A percentile compares a stretch with the other conserved stretches of the same genome.
Conservation (phyloP, 768 basidiomycete species). For the Russula sp. region DNA sequence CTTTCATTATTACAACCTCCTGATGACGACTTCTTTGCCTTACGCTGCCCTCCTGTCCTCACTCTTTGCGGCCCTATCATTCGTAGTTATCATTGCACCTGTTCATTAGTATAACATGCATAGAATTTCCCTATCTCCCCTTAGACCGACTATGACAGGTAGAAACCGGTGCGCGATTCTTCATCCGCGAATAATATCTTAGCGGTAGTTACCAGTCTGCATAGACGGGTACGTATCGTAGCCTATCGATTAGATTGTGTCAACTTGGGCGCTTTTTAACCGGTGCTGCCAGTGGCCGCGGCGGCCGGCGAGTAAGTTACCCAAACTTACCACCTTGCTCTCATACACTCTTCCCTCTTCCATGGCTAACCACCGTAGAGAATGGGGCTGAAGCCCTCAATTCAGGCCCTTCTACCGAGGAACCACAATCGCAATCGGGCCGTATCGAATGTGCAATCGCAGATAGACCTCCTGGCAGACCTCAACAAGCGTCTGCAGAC, state of each 20-base stretch:
- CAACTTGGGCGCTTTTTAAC: not conserved
- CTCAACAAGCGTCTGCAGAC: conserved; percentile 26
- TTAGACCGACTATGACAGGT: not conserved
- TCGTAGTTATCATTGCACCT: conserved; percentile 22
- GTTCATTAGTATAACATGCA: conserved; percentile 26
- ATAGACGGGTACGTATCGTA: too few species aligned
- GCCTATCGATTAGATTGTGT: too few species aligned
- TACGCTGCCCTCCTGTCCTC: conserved; percentile 7
- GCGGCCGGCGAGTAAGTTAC: too few species aligned
- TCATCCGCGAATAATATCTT: not conserved
- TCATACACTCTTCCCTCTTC: not conserved
- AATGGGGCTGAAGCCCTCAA: conserved; percentile 3
- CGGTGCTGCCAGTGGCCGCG: too few species aligned
- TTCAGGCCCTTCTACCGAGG: conserved; percentile 8
- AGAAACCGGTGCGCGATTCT: not conserved
- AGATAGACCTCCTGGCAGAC: conserved; percentile 29
- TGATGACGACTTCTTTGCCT: conserved; percentile 14
- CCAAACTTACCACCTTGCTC: too few species aligned
- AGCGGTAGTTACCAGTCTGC: not conserved
- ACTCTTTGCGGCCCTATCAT: conserved; percentile 20
- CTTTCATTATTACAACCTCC: conserved; percentile 12
- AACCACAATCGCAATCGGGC: conserved; percentile 17
- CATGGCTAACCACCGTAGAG: conserved; percentile 17
- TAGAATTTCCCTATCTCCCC: conserved; percentile 16
- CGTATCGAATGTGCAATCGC: conserved; percentile 23